Percentiles rank a stretch among this genome's conserved stretches.
These are phyloP conservation scores for Colletotrichum gigasporum DNA, from an alignment of 2,329 filamentous ascomycete species.

Conservation along the genomic window DNA sequence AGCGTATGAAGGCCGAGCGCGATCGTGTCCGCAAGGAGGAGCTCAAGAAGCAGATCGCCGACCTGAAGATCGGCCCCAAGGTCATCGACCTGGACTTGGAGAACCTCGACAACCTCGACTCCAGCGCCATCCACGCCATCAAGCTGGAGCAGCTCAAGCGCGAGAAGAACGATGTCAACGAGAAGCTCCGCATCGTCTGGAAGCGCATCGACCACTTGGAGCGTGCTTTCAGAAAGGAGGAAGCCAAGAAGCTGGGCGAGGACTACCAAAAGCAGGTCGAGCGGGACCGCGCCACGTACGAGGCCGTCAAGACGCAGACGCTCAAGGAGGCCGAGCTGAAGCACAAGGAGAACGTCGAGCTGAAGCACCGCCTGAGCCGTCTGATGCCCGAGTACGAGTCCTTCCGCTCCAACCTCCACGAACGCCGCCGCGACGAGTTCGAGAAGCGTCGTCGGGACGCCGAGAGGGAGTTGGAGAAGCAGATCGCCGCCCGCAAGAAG, in stretches of 20 bases:
- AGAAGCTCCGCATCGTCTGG: conserved; percentile 88
- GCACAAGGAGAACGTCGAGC: conserved; percentile 89
- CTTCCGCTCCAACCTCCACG: conserved; percentile 84
- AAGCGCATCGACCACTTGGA: conserved; percentile 98
- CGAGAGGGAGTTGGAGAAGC: conserved; percentile 91
- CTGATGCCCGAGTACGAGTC: conserved; percentile 85
- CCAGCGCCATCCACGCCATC: conserved; percentile 88
- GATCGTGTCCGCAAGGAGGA: conserved; percentile 93
- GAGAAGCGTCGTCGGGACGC: conserved; percentile 93
- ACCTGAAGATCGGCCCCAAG: conserved; percentile 90
- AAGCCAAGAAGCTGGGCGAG: conserved; percentile 86
- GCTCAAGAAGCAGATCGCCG: conserved; percentile 89
- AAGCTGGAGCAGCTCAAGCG: conserved; percentile 96
- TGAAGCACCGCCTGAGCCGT: conserved; percentile 91
- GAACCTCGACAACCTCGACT: conserved; percentile 87
- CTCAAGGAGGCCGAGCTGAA: conserved; percentile 84
- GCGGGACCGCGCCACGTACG: conserved; percentile 81
- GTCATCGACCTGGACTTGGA: conserved; percentile 78
- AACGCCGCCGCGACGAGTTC: conserved; percentile 92
- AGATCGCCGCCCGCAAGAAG: conserved; percentile 88
- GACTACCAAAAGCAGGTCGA: conserved; percentile 89
- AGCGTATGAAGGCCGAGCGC: conserved; percentile 85
- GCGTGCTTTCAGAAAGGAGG: conserved; percentile 95
- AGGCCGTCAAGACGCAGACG: conserved; percentile 79
- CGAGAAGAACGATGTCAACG: conserved; percentile 95